Percentiles rank a stretch among this genome's conserved stretches.
These are phyloP conservation scores for Leishmania major DNA, from an alignment of 208 protist genomes.

Conservation along the genomic window DNA sequence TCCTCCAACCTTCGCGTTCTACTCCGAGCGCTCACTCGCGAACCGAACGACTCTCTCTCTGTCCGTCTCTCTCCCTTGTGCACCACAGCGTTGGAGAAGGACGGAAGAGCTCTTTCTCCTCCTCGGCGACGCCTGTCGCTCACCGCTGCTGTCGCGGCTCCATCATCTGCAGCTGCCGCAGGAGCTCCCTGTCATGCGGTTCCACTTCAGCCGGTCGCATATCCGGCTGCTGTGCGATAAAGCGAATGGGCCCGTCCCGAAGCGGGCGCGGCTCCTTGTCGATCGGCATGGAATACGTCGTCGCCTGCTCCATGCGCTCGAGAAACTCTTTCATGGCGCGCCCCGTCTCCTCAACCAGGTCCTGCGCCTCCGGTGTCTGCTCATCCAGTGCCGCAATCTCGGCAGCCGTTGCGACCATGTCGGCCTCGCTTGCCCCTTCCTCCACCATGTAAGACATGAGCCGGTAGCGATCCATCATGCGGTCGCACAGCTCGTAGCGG, in stretches of 20 bases:
- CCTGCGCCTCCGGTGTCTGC: slow-evolving; percentile 32
- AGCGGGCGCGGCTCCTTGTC: slow-evolving; percentile 55
- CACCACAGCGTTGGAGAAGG: background rate
- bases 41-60: background rate
- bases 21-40: too few relatives aligned
- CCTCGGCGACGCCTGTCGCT: background rate
- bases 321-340: slow-evolving; percentile 41
- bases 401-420: slow-evolving; percentile 51
- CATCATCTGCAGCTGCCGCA: background rate
- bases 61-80: background rate
- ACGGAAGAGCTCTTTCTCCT: background rate
- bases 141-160: background rate
- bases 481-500: slow-evolving; percentile 49
- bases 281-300: slow-evolving; percentile 74
- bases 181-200: slow-evolving; percentile 2
- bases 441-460: slow-evolving; percentile 67
- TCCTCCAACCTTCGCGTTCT: background rate
- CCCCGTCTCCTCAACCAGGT: slow-evolving; percentile 32
- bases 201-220: slow-evolving; percentile 23
- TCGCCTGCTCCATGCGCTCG: slow-evolving; percentile 51
- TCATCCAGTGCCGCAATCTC: slow-evolving; percentile 60
- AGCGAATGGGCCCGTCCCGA: slow-evolving; percentile 14
- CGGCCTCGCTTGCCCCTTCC: slow-evolving; percentile 49
- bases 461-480: slow-evolving; percentile 82
- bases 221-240: slow-evolving; percentile 22